Base-by-base conservation (phyloP, 1,139 yeast species). In the Barnettozyma hawaiiensis region DNA sequence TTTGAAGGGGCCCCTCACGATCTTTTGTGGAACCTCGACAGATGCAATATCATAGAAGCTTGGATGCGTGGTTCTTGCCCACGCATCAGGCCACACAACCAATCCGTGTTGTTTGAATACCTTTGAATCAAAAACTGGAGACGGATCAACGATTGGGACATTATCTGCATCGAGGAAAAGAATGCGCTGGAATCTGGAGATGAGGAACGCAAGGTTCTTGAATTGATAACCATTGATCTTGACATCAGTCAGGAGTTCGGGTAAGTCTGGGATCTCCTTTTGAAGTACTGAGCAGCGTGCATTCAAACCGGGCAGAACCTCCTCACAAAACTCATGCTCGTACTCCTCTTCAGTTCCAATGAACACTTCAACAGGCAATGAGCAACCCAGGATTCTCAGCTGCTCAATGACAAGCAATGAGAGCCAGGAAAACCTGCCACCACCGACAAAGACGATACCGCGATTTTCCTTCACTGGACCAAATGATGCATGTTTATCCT, bases 1-100 rank as follows among this genome's bases (percentile, higher is more conserved):
- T 14, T 66, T 66, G 26, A 39, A 44, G 32, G 49, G 50, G 12
- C 55, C 56, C 37, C 65, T 54, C 20, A 59, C 52, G 21, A 62
- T 58, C 11, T 53, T 49, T 9, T 51, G 47, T 8, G 47, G 43
- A 10, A 73, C 60, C 8, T 57, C 50, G 3, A 72, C 57, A 4
- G 71, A 75, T 1, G 83, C 77, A 41, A 81, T 70, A 3, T 78
- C 73, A 54, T 78, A 81, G 51, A 66, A 78, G 21, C 57, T 61
- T 1, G 89, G 89, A 4, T 80, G 67, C 0, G 81, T 74, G 1
- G 81, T 70, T 51, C 89, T 69, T 43, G 74, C 66, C 86, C 87
- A 81, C 45, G 75, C 76, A 57, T 81, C 87, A 4, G 90, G 89
- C 90, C 90, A 82, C n/a, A 80, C 37, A 2, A 72, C 60, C 29